Base-by-base conservation (phyloP, 495 filamentous ascomycete species). In the Trichoderma asperelloides region DNA sequence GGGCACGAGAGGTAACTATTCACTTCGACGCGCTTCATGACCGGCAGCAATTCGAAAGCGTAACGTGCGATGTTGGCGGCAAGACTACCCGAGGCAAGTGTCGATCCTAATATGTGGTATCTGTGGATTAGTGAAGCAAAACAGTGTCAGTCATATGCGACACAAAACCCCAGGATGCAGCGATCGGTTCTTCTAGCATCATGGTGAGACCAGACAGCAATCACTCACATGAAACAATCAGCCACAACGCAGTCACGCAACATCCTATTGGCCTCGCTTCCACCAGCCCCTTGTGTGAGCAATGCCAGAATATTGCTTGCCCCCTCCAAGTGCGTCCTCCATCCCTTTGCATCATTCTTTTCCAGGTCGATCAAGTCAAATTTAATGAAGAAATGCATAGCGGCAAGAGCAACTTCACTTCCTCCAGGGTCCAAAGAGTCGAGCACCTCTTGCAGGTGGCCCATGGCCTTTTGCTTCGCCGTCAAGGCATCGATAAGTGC, bases 281-380 rank as follows among this genome's bases (percentile, higher is more conserved):
- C 23, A 66, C 25, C 66, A 68, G 9, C 69, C 21, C 62, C 74
- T 57, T 13, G 72, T 51, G 51, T 70, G 60, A 71, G 71, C 43
- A 65, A 73, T 68, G 67, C 51, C 64, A 84, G 78, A 4, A 86
- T 71, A 12, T 71, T 75, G 41, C 78, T 78, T 2, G 80, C 82
- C 3, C 79, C 81, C 67, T 81, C 75, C 51, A 86, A 76, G 69
- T 87, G 85, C 65, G 75, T 73, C 37, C 82, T 80, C 85, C 85
- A 87, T 9, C 76, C 78, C 27, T 82, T 80, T 16, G 11, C 16
- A 23, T 45, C 39, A 30, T 45, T 30, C 64, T 77, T 81, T 0
- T 84, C 84, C 4, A 81, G 81, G 71, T 87, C 84, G 25, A 87
- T 77, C 7, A 87, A 76, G 69, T 86, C 80, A 27, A 87, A 76